Base-by-base conservation (phyloP, 805 yeast genomes). In the Pichia cephalocereana region DNA sequence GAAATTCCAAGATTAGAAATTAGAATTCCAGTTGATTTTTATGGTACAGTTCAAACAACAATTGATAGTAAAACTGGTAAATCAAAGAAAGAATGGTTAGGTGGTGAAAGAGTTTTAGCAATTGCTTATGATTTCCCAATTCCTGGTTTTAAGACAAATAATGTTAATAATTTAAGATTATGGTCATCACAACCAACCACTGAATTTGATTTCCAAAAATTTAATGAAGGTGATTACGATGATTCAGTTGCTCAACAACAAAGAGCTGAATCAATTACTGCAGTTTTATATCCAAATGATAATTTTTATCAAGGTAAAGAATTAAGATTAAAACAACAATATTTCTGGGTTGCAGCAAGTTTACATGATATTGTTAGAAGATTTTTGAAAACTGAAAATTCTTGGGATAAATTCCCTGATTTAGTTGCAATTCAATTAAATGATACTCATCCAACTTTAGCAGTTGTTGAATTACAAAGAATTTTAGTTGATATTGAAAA, bases 331-430 rank as follows among this genome's bases (percentile, higher is more conserved):
- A 90, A 90, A 68, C 97, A 89, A 71, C 97, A 89, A 68, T 90
- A 88, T 68, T 90, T 89, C 70, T 89, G 97, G 97, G 96, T 90
- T 46, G 82, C 95, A 45, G 96, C 97, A 34, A 86, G 96, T 15
- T 75, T 90, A 57, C 88, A 85, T 59, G 97, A 89, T 65, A 89
- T 89, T 57, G 79, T 89, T 40, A 82, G 97, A 63, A 78, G 97
- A 61, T 89, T 85, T 70, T 83, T 88, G 67, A 90, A 90, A 70
- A 66, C 81, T 47, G 76, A 76, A 57, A 74, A 79, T 58, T 77
- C 88, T 43, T 89, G 96, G 95, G 60, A 73, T 36, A 88, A 84
- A 62, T 85, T 89, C 64, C 79, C 96, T 18, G 91, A 86, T 52
- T 82, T 82, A 61, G 79, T 87, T 52, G 96, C 96, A 34, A 89